These are phyloP conservation scores for Kodamaea jinghongensis DNA, from an alignment of 805 yeast genomes.

Conservation along the genomic window DNA sequence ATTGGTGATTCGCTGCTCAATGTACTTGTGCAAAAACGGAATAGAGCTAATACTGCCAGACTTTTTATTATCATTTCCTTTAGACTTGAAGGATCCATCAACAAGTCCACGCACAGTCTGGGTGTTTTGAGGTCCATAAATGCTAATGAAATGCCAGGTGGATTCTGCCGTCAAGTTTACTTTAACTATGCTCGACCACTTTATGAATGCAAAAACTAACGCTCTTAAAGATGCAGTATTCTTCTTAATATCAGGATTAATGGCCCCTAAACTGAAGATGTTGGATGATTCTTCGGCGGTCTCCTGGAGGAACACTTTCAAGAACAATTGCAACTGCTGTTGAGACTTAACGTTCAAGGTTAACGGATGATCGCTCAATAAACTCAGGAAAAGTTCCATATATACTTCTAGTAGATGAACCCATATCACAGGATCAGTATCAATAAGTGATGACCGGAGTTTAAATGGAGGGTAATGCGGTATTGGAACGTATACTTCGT, in stretches of 20 bases:
- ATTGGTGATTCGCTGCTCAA: constrained; percentile 46
- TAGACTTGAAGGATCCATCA: constrained; percentile 52
- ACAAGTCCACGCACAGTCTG: constrained; percentile 49
- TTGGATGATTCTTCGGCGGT: constrained; percentile 58
- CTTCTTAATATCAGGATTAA: constrained; percentile 62
- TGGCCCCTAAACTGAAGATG: constrained; percentile 67
- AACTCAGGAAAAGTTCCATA: constrained; percentile 50
- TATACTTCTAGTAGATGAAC: constrained; percentile 67
- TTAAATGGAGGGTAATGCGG: constrained; percentile 74
- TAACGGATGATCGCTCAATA: constrained; percentile 25
- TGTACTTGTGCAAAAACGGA: constrained; percentile 48
- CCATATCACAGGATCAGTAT: constrained; percentile 84
- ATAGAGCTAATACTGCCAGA: constrained; percentile 49
- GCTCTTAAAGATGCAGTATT: constrained; percentile 50
- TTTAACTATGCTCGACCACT: constrained; percentile 51
- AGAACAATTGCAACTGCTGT: constrained; percentile 56
- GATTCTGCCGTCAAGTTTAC: constrained; percentile 58
- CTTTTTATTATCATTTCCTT: constrained; percentile 45
- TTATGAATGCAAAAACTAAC: constrained; percentile 50
- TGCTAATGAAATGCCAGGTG: constrained; percentile 61
- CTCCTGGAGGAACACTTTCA: constrained; percentile 58
- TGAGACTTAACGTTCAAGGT: constrained; percentile 51
- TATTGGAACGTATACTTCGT: constrained; percentile 45
- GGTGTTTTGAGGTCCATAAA: constrained; percentile 48
- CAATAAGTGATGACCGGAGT: constrained; percentile 71